These are phyloP conservation scores for Leccinum pallidistipes DNA, from an alignment of 1,284 basidiomycete species.

Conservation along the genomic window DNA sequence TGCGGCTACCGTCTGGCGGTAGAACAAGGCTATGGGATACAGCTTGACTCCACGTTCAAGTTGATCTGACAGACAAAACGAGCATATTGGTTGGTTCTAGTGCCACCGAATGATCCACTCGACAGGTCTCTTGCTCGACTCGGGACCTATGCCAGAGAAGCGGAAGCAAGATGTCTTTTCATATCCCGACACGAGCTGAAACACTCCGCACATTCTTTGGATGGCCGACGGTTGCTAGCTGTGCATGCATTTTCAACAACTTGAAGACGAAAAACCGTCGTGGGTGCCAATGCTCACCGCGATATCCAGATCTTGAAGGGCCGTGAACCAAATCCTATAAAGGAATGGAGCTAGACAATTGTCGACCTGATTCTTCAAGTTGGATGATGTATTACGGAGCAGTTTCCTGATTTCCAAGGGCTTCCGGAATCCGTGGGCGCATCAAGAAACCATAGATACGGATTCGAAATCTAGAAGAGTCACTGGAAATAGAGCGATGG, in stretches of 20 bases:
- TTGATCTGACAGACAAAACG: neutral
- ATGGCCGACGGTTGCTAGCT: neutral
- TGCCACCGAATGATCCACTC: neutral
- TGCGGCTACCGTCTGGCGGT: neutral
- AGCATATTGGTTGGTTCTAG: neutral
- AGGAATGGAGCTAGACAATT: neutral
- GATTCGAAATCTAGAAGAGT: neutral
- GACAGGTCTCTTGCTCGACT: neutral
- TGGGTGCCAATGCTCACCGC: neutral
- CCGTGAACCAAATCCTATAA: neutral
- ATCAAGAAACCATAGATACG: constrained; percentile 3
- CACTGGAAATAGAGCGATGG: neutral
- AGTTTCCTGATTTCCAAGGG: neutral
- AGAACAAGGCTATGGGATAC: neutral
- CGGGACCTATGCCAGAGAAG: neutral
- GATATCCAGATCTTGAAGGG: neutral
- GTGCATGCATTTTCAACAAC: neutral
- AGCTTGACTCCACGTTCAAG: neutral
- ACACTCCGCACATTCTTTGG: constrained; percentile 8
- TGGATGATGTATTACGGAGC: neutral
- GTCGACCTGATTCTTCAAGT: neutral
- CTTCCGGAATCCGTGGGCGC: neutral
- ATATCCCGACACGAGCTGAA: constrained; percentile 14
- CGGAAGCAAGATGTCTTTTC: constrained; percentile 9
- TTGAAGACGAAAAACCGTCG: neutral